Percentiles rank a stretch among this genome's conserved stretches.
These are phyloP conservation scores for Filosporella fistucella DNA, from an alignment of 495 filamentous ascomycete species.

Conservation along the genomic window DNA sequence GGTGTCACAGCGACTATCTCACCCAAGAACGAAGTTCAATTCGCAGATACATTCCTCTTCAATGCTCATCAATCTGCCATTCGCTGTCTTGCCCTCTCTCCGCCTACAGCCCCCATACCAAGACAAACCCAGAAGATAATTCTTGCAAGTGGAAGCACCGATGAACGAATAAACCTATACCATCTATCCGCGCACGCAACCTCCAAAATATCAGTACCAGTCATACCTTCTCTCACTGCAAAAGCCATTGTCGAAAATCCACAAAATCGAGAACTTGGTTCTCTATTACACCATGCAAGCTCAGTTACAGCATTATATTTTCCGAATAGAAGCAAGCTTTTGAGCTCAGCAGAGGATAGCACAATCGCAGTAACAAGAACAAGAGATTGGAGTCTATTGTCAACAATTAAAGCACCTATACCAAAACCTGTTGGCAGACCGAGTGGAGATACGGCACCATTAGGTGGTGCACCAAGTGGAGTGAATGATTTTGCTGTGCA, in stretches of 20 bases:
- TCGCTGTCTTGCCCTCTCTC: conserved; percentile 83
- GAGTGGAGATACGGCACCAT: conserved; percentile 81
- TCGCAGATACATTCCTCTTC: conserved; percentile 94
- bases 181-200: conserved; percentile 74
- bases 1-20: conserved; percentile 76
- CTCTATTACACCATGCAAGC: conserved; percentile 78
- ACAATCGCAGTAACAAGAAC: conserved; percentile 80
- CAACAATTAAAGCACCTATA: conserved; percentile 84
- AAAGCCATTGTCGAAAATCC: conserved; percentile 74
- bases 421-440: conserved; percentile 80
- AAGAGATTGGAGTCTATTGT: conserved; percentile 85
- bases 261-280: conserved; percentile 82
- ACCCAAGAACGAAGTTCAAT: conserved; percentile 47
- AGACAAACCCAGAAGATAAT: conserved; percentile 65
- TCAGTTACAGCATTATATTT: conserved; percentile 76
- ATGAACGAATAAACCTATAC: conserved; percentile 94
- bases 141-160: conserved; percentile 83
- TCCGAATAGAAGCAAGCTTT: conserved; percentile 80
- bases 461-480: conserved; percentile 80
- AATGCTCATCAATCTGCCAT: conserved; percentile 88
- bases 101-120: conserved; percentile 56
- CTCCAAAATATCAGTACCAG: conserved; percentile 23
- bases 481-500: conserved; percentile 95
- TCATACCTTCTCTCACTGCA: conserved; percentile 56
- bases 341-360: conserved; percentile 81